These are phyloP conservation scores for Telopea speciosissima DNA, from an alignment of 177 flowering plant species.

Conservation along the genomic window DNA sequence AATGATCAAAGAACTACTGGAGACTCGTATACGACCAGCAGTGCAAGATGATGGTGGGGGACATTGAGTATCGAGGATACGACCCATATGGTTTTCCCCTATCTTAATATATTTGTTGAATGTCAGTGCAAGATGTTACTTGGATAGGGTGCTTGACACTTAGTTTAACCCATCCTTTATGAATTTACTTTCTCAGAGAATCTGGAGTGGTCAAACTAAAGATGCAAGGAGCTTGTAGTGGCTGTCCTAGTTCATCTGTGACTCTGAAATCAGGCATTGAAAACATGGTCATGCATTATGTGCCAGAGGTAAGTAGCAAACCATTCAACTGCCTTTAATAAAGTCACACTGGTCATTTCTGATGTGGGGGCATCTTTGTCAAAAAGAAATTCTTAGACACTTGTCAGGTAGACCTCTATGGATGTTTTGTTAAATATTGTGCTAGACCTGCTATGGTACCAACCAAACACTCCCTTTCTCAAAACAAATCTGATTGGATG, in stretches of 20 bases:
- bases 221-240: conserved; percentile 99
- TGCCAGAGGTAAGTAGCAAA: conserved; percentile 66
- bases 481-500: not conserved
- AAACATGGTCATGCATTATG: conserved; percentile 96
- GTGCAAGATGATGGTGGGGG: conserved; percentile 99
- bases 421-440: too few species aligned
- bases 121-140: not conserved
- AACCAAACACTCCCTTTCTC: not conserved
- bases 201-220: conserved; percentile 74
- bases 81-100: conserved; percentile 48
- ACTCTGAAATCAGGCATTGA: conserved; percentile 96
- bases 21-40: conserved; percentile 97
- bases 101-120: conserved; percentile 6
- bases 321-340: not conserved
- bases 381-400: not conserved
- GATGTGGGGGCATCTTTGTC: not conserved
- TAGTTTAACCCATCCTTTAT: not conserved
- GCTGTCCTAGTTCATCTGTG: conserved; percentile 94
- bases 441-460: too few species aligned
- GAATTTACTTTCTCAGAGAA: conserved; percentile 41
- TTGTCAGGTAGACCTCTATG: too few species aligned
- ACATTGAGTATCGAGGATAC: conserved; percentile 80
- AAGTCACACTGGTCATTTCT: not conserved
- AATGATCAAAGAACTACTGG: conserved; percentile 91
- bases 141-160: not conserved